These are phyloP conservation scores for Ogataea siamensis DNA, from an alignment of 805 yeast species.

Conservation along the genomic window DNA sequence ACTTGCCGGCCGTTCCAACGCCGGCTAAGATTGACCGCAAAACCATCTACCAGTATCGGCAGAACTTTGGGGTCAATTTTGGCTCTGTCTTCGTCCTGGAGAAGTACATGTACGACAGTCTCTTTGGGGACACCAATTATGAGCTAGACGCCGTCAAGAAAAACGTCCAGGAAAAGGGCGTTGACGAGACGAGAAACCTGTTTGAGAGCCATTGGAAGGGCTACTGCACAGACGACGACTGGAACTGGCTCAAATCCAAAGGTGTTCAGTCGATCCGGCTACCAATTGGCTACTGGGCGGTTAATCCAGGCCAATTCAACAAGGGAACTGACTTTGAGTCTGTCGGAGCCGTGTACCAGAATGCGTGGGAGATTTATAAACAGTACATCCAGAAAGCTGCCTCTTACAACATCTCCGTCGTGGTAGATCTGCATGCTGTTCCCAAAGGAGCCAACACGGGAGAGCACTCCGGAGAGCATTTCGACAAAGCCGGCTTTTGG, in stretches of 20 bases:
- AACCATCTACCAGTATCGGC: slow-evolving; percentile 56
- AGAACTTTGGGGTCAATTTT: slow-evolving; percentile 79
- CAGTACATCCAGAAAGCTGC: slow-evolving; percentile 58
- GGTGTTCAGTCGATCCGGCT: slow-evolving; percentile 81
- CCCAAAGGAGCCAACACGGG: slow-evolving; percentile 92
- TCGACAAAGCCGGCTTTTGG: slow-evolving; percentile 69
- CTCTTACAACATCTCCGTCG: slow-evolving; percentile 60
- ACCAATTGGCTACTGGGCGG: slow-evolving; percentile 91
- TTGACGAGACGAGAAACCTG: slow-evolving; percentile 49
- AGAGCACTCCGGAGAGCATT: slow-evolving; percentile 75
- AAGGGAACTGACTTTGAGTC: slow-evolving; percentile 61
- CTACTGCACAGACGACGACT: slow-evolving; percentile 67
- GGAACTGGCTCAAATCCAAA: slow-evolving; percentile 66
- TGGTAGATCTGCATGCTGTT: slow-evolving; percentile 83
- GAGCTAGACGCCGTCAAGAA: slow-evolving; percentile 73
- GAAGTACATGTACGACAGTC: slow-evolving; percentile 67
- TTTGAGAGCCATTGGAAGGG: slow-evolving; percentile 65
- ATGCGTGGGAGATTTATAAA: slow-evolving; percentile 70
- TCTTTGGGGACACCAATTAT: slow-evolving; percentile 57
- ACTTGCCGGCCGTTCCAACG: slow-evolving; percentile 34
- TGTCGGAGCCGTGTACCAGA: slow-evolving; percentile 54
- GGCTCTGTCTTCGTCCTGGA: slow-evolving; percentile 82
- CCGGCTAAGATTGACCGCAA: slow-evolving; percentile 35
- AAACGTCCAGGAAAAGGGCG: slow-evolving; percentile 47
- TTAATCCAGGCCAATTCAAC: slow-evolving; percentile 60